phyloP scores from a whole-genome alignment of 73 alveolate genomes.

The Paramecium octaurelia region DNA sequence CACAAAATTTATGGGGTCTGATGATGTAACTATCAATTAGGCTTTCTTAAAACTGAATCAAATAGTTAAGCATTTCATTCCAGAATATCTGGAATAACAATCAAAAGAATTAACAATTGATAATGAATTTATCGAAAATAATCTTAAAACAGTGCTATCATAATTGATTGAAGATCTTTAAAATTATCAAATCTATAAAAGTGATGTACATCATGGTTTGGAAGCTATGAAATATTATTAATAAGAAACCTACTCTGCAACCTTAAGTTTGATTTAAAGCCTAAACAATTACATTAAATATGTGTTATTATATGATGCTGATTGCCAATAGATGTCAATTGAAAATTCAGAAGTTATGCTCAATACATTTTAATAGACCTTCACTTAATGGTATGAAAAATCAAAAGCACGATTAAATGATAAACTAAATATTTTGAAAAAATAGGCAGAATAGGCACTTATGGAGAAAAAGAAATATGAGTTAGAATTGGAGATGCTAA shows the following conservation, averaged over 20 bases:
- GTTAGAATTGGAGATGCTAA: neutral
- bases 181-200: neutral
- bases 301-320: neutral
- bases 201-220: neutral
- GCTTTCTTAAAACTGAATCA: neutral
- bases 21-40: neutral
- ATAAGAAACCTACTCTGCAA: neutral
- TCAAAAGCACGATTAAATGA: neutral
- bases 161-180: neutral
- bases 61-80: neutral
- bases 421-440: neutral
- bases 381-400: neutral
- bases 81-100: neutral
- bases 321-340: neutral
- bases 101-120: neutral
- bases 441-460: neutral
- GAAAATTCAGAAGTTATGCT: neutral
- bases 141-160: neutral
- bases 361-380: neutral
- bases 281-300: neutral
- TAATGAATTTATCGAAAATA: neutral
- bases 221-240: neutral
- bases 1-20: neutral
- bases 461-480: neutral
- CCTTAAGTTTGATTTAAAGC: neutral